These are phyloP conservation scores for Leptodermis oblonga DNA, from an alignment of 257 asterid genomes.

Conservation along the genomic window DNA sequence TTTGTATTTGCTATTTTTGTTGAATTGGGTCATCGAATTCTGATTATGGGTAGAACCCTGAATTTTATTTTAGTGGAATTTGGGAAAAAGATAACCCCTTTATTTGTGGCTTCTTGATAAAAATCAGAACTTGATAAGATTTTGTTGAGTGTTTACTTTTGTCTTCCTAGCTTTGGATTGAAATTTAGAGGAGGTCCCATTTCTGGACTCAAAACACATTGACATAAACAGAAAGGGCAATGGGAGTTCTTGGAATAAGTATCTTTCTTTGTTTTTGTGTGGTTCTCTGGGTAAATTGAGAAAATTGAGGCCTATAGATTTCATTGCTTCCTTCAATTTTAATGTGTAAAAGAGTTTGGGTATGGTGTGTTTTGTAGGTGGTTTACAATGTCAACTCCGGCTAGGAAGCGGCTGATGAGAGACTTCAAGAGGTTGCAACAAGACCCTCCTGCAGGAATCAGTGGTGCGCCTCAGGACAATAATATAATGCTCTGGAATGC, in stretches of 20 bases:
- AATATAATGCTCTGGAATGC: constrained; percentile 85
- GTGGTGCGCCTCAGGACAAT: constrained; percentile 77
- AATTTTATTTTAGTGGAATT: not conserved
- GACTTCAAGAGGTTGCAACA: constrained; percentile 78
- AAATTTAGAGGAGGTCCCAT: not conserved
- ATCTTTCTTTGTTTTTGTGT: not conserved
- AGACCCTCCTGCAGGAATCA: constrained; percentile 78
- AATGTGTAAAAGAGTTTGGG: not conserved
- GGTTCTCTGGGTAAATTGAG: not conserved
- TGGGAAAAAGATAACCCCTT: not conserved
- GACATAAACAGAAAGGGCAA: not conserved
- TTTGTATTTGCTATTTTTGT: not conserved
- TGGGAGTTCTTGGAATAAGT: not conserved
- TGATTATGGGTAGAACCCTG: not conserved
- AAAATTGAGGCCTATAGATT: not conserved
- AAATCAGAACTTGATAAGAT: not conserved
- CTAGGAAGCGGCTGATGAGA: constrained; percentile 84
- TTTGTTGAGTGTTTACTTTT: not conserved
- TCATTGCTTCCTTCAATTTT: not conserved
- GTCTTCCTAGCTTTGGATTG: not conserved
- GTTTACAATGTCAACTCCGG: constrained; percentile 61
- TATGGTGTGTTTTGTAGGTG: constrained; percentile 19
- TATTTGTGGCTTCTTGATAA: too few relatives aligned
- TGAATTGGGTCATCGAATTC: not conserved
- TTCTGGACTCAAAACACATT: not conserved